Evolutionary conservation across 2,329 filamentous ascomycete species (phyloP).

Genomic region (Periconia sp.): DNA sequence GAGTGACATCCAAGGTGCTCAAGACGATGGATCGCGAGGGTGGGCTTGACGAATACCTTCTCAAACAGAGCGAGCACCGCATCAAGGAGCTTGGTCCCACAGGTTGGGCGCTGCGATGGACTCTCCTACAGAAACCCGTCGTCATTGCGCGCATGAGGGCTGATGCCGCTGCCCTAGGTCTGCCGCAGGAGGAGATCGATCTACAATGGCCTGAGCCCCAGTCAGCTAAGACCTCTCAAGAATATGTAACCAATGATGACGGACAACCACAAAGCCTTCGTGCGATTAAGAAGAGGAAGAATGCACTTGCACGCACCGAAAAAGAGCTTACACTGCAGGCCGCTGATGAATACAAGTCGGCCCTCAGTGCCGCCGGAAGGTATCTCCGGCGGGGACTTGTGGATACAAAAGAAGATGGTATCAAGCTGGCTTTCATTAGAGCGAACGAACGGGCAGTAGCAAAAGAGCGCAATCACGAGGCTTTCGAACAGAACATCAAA

Average conservation of each 20-base stretch:
- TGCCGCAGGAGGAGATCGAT: conserved; percentile 57
- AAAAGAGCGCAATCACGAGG: conserved; percentile 7
- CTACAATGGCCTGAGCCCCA: conserved; percentile 36
- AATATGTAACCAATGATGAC: too few relatives aligned
- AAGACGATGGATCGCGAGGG: conserved; percentile 78
- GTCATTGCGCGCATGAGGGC: conserved; percentile 70
- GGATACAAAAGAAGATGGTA: conserved; percentile 29
- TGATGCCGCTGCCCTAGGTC: conserved; percentile 69
- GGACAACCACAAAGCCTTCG: not conserved
- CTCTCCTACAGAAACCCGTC: conserved; percentile 78
- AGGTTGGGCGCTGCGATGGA: conserved; percentile 90
- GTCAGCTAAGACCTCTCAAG: conserved; percentile 15
- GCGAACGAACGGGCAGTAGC: conserved; percentile 21
- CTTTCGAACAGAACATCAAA: conserved; percentile 16
- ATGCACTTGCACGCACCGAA: not conserved
- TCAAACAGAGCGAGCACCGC: conserved; percentile 77
- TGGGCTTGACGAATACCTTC: conserved; percentile 88
- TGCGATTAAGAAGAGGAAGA: conserved; percentile 11
- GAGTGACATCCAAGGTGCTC: conserved; percentile 71
- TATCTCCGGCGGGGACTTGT: conserved; percentile 25
- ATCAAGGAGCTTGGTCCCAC: conserved; percentile 86
- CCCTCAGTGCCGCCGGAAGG: conserved; percentile 19
- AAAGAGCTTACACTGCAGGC: conserved; percentile 7
- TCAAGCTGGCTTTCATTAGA: conserved; percentile 32
- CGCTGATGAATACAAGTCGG: conserved; percentile 20